phyloP scores from a whole-genome alignment of 805 yeast species.

The Geotrichum ghanense region DNA sequence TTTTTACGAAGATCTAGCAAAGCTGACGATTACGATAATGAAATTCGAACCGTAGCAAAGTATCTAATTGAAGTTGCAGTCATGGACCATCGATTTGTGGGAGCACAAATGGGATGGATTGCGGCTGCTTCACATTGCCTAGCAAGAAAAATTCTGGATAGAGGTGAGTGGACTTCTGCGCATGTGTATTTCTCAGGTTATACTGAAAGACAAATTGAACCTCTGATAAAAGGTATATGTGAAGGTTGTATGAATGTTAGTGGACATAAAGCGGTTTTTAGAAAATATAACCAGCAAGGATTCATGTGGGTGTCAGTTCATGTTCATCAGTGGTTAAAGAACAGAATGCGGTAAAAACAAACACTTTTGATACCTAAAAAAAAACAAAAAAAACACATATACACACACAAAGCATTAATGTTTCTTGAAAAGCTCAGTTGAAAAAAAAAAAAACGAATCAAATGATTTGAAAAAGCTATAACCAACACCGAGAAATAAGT shows the following conservation, averaged over 20 bases:
- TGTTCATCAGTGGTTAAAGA: not conserved
- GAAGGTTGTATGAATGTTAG: constrained; percentile 48
- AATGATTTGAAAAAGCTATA: too few species aligned
- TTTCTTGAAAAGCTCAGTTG: too few species aligned
- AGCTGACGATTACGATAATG: constrained; percentile 94
- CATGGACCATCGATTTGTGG: constrained; percentile 83
- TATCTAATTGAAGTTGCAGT: constrained; percentile 82
- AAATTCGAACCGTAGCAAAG: constrained; percentile 86
- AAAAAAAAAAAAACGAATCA: too few species aligned
- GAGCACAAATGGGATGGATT: constrained; percentile 88
- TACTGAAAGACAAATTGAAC: constrained; percentile 69
- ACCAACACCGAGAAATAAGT: too few species aligned
- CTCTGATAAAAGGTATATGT: constrained; percentile 61
- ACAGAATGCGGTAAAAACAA: too few species aligned
- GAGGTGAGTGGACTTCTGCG: constrained; percentile 73
- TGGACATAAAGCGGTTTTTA: constrained; percentile 72
- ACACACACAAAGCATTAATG: too few species aligned
- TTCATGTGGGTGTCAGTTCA: not conserved
- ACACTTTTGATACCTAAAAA: too few species aligned
- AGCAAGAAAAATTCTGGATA: constrained; percentile 61
- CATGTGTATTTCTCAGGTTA: constrained; percentile 89
- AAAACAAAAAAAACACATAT: too few species aligned
- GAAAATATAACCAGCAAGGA: constrained; percentile 44
- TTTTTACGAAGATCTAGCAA: constrained; percentile 86
- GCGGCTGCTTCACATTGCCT: constrained; percentile 91